Conservation (phyloP, 208 protist species). For the Leishmania guyanensis region DNA sequence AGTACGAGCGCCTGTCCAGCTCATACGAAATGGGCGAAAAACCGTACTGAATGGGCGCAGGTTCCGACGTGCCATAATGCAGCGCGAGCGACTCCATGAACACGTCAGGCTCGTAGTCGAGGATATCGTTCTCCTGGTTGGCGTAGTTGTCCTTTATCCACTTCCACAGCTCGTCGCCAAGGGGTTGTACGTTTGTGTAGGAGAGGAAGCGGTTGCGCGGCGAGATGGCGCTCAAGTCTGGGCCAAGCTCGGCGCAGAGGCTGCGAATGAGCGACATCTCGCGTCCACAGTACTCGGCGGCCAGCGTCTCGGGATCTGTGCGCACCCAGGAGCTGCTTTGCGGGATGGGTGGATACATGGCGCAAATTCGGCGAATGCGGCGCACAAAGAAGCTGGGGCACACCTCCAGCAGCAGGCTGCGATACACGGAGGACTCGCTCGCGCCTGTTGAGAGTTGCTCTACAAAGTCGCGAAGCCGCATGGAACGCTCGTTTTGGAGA, state of each 20-base stretch:
- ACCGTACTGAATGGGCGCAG: constrained; percentile 40
- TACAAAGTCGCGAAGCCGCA: constrained; percentile 20
- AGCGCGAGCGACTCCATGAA: constrained; percentile 52
- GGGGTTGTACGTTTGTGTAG: constrained; percentile 46
- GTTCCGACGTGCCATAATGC: constrained; percentile 45
- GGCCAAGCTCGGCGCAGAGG: constrained; percentile 58
- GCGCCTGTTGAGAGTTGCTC: constrained; percentile 31
- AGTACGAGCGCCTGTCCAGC: constrained; percentile 43
- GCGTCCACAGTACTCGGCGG: constrained; percentile 29
- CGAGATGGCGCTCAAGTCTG: constrained; percentile 54
- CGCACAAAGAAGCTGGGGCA: constrained; percentile 49
- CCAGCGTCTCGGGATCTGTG: constrained; percentile 30
- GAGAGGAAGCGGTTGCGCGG: constrained; percentile 53
- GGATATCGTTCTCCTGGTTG: constrained; percentile 40
- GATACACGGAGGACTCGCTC: constrained; percentile 48
- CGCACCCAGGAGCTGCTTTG: constrained; percentile 31
- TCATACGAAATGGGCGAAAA: constrained; percentile 35
- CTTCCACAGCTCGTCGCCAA: constrained; percentile 39
- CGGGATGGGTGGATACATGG: constrained; percentile 34
- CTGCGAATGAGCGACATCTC: constrained; percentile 69
- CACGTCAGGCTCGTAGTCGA: constrained; percentile 65
- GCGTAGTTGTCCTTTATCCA: constrained; percentile 29
- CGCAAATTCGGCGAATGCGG: constrained; percentile 37
- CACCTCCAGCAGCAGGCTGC: constrained; percentile 33
- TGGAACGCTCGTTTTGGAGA: neutral